Percentiles rank a stretch among this genome's conserved stretches.
phyloP scores from a whole-genome alignment of 2,329 filamentous ascomycete genomes.

The Ramularia collo-cygni region DNA sequence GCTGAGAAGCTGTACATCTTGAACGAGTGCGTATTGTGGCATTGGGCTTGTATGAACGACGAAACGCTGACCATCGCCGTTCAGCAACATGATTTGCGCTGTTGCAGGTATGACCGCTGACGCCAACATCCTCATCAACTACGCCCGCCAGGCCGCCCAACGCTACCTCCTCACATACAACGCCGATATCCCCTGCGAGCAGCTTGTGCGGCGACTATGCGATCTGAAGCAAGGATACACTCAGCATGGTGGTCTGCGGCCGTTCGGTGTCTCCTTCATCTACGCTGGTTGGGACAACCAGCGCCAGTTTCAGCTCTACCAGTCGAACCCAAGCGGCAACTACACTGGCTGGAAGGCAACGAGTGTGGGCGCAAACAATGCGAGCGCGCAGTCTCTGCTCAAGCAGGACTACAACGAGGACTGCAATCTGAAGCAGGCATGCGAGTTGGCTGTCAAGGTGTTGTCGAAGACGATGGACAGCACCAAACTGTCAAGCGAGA shows the following conservation, averaged over 20 bases:
- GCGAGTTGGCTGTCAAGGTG: constrained; percentile 95
- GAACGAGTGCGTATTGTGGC: constrained; percentile 67
- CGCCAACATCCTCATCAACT: constrained; percentile 99
- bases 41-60: background rate
- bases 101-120: constrained; percentile 99
- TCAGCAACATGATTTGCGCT: constrained; percentile 98
- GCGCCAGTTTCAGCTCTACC: constrained; percentile 96
- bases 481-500: constrained; percentile 97
- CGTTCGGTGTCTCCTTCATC: constrained; percentile 98
- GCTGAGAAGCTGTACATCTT: constrained; percentile 99
- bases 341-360: constrained; percentile 99
- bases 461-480: constrained; percentile 99
- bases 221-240: constrained; percentile 99
- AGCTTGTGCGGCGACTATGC: constrained; percentile 91
- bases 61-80: background rate
- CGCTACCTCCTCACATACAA: constrained; percentile 98
- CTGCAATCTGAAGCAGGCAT: constrained; percentile 91
- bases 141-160: constrained; percentile 93
- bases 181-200: constrained; percentile 98
- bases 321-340: constrained; percentile 97
- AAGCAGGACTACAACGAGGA: constrained; percentile 99
- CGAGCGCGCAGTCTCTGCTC: constrained; percentile 88
- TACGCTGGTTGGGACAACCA: constrained; percentile 97
- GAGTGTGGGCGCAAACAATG: constrained; percentile 95
- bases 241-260: constrained; percentile 94